A percentile compares a stretch with the other conserved stretches of the same genome.
Conservation (phyloP, 1,284 basidiomycete species). For the Taiwanofungus camphoratus region DNA sequence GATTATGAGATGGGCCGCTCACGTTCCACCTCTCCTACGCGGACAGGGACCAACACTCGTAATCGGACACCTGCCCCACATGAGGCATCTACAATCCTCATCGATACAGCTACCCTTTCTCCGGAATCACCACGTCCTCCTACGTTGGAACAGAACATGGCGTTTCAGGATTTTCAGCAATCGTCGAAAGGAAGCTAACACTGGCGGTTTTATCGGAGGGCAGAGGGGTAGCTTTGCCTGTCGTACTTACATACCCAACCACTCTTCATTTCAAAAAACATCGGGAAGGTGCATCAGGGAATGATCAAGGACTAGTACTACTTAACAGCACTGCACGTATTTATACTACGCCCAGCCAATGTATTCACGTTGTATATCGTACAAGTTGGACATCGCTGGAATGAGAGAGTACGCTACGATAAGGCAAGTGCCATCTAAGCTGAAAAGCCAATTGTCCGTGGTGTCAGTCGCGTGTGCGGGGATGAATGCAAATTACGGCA, state of each 20-base stretch:
- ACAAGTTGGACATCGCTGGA: slow-evolving; percentile 22
- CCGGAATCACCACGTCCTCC: slow-evolving; percentile 47
- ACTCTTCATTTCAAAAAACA: too few species aligned
- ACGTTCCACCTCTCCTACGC: slow-evolving; percentile 44
- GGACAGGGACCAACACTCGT: slow-evolving; percentile 1
- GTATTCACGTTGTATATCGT: slow-evolving; percentile 22
- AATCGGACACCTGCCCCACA: slow-evolving; percentile 16
- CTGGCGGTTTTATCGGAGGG: too few species aligned
- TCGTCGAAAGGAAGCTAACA: slow-evolving; percentile 15
- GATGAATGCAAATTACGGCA: slow-evolving; percentile 18
- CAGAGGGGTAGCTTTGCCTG: too few species aligned
- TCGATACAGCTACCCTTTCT: slow-evolving; percentile 44
- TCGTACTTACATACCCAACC: too few species aligned
- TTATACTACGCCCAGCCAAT: slow-evolving; percentile 23
- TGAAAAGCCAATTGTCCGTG: slow-evolving; percentile 20
- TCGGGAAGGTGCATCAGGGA: background rate
- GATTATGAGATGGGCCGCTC: slow-evolving; percentile 50
- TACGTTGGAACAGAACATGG: slow-evolving; percentile 77
- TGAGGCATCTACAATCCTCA: slow-evolving; percentile 47
- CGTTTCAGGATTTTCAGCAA: slow-evolving; percentile 62
- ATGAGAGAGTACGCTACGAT: slow-evolving; percentile 21
- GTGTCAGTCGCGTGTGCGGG: slow-evolving; percentile 9
- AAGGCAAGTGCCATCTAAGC: slow-evolving; percentile 17
- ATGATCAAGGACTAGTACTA: background rate
- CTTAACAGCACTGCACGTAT: slow-evolving; percentile 1